A percentile compares a stretch with the other conserved stretches of the same genome.
These are phyloP conservation scores for Saksenaea oblongispora DNA, from an alignment of 371 early-diverging fungal species.

Conservation along the genomic window DNA sequence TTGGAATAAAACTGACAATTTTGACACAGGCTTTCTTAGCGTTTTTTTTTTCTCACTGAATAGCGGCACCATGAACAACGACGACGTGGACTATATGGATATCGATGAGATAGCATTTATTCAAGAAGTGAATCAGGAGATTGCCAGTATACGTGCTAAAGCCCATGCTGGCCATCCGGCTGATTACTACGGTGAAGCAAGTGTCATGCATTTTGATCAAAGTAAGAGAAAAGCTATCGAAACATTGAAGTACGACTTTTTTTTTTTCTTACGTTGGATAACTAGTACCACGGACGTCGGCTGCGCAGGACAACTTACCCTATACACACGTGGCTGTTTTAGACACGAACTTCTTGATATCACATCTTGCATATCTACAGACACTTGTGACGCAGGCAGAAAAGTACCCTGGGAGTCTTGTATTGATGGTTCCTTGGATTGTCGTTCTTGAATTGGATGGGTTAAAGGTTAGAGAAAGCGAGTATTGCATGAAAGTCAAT, in stretches of 20 bases:
- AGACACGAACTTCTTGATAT: constrained; percentile 46
- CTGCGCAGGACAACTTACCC: neutral
- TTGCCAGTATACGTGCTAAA: constrained; percentile 23
- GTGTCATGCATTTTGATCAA: too few relatives aligned
- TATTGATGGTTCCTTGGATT: constrained; percentile 41
- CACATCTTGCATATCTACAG: constrained; percentile 33
- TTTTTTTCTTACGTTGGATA: neutral
- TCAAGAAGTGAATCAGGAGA: constrained; percentile 28
- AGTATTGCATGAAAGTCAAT: neutral
- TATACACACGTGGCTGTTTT: constrained; percentile 27
- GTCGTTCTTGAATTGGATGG: constrained; percentile 43
- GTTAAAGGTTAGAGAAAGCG: constrained; percentile 34
- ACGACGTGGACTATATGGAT: constrained; percentile 31
- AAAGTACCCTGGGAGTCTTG: constrained; percentile 18
- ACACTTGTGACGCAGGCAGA: constrained; percentile 24
- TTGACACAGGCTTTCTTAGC: neutral
- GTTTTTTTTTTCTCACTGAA: neutral
- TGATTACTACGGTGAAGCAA: neutral
- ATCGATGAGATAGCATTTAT: constrained; percentile 45
- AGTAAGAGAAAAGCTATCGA: neutral
- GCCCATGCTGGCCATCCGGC: neutral
- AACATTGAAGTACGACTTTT: neutral
- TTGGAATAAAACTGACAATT: too few relatives aligned
- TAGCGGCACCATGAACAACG: neutral
- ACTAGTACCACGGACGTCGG: neutral